Base-by-base conservation (phyloP, 2,329 filamentous ascomycete species). In the Neonectria neomacrospora region DNA sequence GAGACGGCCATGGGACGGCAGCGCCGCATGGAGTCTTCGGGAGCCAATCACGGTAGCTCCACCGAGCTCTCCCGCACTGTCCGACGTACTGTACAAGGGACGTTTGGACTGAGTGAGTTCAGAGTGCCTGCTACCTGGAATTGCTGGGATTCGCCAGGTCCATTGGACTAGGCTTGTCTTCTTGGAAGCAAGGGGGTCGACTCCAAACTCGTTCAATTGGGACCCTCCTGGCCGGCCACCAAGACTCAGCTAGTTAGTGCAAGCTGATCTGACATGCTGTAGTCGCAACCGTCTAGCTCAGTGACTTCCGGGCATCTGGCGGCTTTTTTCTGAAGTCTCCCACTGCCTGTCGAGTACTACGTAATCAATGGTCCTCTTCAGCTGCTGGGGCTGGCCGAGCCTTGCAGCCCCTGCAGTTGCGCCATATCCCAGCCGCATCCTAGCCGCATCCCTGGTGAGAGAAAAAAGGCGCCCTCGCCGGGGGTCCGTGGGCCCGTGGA, bases 391-490 rank as follows among this genome's bases (percentile, higher is more conserved):
- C 42, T 61, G 62, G 56, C 60, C 61, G 64, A 71, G 69, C 70
- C 64, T 68, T 71, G 64, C 52, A 45, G 54, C 45, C 70, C 70
- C 62, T 72, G 67, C 58, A 57, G 68, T 72, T 72, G 69, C 70
- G 70, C 70, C 70, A 72, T 72, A 72, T 69, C 68, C 66, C 55
- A 64, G 62, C 59, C 61, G 39, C 37, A 67, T 55, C 61, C 69
- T 65, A 68, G 71, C 67, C 57, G 65, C n/a, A 47, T 26, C 54
- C 50, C 34, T 18, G 44, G 32, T 20, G 22, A 42, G 22, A 48
- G 58, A 26, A 54, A 32, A 50, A 60, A 61, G 48, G 56, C 57
- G 54, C 63, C 50, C 58, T 54, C 53, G 62, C 64, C 58, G 37
- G 45, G 44, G 65, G 61, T 32, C 63, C 54, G 58, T 70, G 67